Percentiles rank a stretch among this genome's conserved stretches.
These are phyloP conservation scores for Termitomyces sp. DNA, from an alignment of 768 basidiomycete species.

Conservation along the genomic window DNA sequence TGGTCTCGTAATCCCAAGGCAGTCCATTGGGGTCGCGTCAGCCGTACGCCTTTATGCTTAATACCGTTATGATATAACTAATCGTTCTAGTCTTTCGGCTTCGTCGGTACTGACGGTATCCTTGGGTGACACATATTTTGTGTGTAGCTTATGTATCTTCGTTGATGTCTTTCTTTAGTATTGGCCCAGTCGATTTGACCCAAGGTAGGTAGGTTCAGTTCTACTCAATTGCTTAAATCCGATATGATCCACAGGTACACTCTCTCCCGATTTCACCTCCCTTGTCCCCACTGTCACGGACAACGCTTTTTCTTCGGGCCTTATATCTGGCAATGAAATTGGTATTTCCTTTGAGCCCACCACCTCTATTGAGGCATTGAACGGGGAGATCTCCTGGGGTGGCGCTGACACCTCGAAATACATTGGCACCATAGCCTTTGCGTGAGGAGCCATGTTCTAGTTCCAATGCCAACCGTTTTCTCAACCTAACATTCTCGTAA, in stretches of 20 bases:
- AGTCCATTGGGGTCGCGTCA: constrained; percentile 65
- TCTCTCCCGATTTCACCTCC: constrained; percentile 18
- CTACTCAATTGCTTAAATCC: neutral
- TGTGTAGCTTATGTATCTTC: neutral
- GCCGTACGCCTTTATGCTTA: constrained; percentile 11
- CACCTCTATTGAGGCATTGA: constrained; percentile 22
- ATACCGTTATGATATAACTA: neutral
- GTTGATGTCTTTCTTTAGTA: constrained; percentile 27
- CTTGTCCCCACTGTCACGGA: constrained; percentile 54
- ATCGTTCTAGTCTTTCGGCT: constrained; percentile 29
- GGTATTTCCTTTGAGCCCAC: constrained; percentile 49
- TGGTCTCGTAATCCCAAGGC: constrained; percentile 43
- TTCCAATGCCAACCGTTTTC: neutral
- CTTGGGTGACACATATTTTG: no score
- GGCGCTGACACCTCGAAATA: constrained; percentile 38
- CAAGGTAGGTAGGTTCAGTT: constrained; percentile 22
- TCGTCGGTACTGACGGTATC: constrained; percentile 12
- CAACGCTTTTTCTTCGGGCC: constrained; percentile 37
- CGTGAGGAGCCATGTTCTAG: constrained; percentile 21
- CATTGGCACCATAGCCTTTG: constrained; percentile 35
- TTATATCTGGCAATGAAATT: constrained; percentile 33
- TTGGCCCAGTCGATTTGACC: constrained; percentile 57
- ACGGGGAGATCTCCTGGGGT: constrained; percentile 54
- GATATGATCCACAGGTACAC: constrained; percentile 20
- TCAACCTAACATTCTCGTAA: neutral